phyloP scores from a whole-genome alignment of 305 asterid genomes.

The Rubia peregrina region DNA sequence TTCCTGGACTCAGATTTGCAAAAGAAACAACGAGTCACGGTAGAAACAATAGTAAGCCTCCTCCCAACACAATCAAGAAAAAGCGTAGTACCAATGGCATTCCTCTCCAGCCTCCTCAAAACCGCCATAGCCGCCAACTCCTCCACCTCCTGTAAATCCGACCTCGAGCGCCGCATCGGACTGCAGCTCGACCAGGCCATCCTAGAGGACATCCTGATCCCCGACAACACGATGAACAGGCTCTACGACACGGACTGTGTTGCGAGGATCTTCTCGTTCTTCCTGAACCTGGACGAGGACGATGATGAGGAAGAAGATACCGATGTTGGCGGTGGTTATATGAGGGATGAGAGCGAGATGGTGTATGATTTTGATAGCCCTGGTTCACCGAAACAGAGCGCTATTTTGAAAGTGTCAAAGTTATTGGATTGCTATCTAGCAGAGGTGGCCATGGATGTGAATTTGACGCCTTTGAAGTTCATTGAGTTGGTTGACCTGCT shows the following conservation, averaged over 20 bases:
- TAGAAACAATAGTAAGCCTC: slow-evolving; percentile 54
- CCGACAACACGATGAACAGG: slow-evolving; percentile 40
- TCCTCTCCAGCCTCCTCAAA: slow-evolving; percentile 71
- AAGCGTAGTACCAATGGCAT: slow-evolving; percentile 76
- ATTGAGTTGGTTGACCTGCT: slow-evolving; percentile 64
- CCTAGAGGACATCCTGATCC: slow-evolving; percentile 78
- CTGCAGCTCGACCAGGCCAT: slow-evolving; percentile 87
- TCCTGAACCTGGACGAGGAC: slow-evolving; percentile 79
- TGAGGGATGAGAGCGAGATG: slow-evolving; percentile 67
- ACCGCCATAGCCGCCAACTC: slow-evolving; percentile 59
- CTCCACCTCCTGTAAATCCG: slow-evolving; percentile 64
- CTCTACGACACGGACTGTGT: slow-evolving; percentile 71
- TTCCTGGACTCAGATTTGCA: slow-evolving; percentile 39
- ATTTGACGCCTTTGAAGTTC: slow-evolving; percentile 61
- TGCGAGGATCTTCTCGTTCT: slow-evolving; percentile 69
- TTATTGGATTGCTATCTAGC: slow-evolving; percentile 74
- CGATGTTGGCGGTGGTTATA: slow-evolving; percentile 39
- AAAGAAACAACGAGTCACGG: slow-evolving; percentile 62
- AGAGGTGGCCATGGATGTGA: slow-evolving; percentile 72
- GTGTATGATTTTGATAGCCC: slow-evolving; percentile 81
- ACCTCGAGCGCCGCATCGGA: slow-evolving; percentile 84
- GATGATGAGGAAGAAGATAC: slow-evolving; percentile 86
- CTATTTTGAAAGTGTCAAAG: slow-evolving; percentile 76
- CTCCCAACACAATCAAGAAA: slow-evolving; percentile 78
- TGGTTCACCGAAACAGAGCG: slow-evolving; percentile 85